Evolutionary conservation across 306 rosid genomes (phyloP), one percentile per base, ranked within the genome.

Genomic region (Astragalus membranaceus): DNA sequence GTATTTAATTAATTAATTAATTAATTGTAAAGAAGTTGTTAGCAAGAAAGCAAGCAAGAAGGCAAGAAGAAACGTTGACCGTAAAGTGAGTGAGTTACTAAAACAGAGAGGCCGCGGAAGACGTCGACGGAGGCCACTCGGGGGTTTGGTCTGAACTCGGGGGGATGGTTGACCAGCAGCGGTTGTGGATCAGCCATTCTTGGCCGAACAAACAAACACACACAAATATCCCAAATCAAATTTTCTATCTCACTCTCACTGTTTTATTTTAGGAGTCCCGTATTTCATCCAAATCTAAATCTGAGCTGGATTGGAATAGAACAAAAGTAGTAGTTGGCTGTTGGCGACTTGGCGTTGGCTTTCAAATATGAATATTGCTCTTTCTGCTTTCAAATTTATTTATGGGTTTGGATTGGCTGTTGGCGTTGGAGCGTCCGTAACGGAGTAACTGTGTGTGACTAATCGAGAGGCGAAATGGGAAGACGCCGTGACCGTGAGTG

Each of bases 101-200:
- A 81, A 75, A 93, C 97, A 69, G 90, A 86, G 82, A 93, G 93
- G 60, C 98, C 98, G 11, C 98, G 96, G 77, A 93, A 90, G 84
- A 90, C 96, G 23, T 92, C 98, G 42, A 92, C 78, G 15, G 98
- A 93, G 67, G 85, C 88, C 67, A 93, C 82, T 35, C 98, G 86
- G 14, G 86, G 39, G 35, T 3, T 26, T 26, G 72, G 8, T 35
- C 1, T 26, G 50, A 42, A 17, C 8, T 77, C 82, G 42, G 70
- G 61, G 35, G 61, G 52, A 42, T 42, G 64, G 69, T 52, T 44
- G 61, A 71, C 74, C 8, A 85, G 72, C 10, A 82, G 44, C 29
- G 83, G 85, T 49, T 41, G 77, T 36, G 70, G 78, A 44, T 83
- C 82, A 13, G 83, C 91, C 97, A 91, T 88, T 30, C 13, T 12